Conservation (phyloP, 352 stramenopile species). For the Globisporangium paroecandrum region DNA sequence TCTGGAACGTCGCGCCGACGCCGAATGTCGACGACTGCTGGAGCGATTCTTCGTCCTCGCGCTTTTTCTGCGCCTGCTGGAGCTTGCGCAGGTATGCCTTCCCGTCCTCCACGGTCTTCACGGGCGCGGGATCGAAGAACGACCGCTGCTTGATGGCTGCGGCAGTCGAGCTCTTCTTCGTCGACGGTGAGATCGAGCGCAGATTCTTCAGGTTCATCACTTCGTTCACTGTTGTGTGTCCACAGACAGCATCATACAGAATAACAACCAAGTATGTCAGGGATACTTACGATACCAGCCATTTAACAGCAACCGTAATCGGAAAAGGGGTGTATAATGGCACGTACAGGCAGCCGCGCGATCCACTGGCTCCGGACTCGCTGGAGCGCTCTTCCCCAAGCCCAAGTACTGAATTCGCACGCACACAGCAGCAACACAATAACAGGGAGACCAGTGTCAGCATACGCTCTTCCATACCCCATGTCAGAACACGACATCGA, state of each 20-base stretch:
- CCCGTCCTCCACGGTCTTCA: conserved; percentile 70
- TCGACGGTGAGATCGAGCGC: conserved; percentile 38
- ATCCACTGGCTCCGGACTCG: conserved; percentile 19
- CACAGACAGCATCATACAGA: conserved; percentile 7
- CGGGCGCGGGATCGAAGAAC: conserved; percentile 66
- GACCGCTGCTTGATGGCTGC: conserved; percentile 31
- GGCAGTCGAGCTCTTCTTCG: conserved; percentile 29
- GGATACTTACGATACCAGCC: background rate
- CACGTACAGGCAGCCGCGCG: conserved; percentile 34
- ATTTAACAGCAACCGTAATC: background rate
- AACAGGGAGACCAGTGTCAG: background rate
- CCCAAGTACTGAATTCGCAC: conserved; percentile 31
- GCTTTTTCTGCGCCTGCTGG: conserved; percentile 47
- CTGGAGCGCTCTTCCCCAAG: conserved; percentile 12
- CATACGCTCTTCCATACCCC: background rate
- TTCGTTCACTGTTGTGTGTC: conserved; percentile 48
- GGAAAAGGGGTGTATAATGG: background rate
- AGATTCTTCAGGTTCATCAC: conserved; percentile 61
- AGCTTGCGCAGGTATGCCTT: conserved; percentile 70
- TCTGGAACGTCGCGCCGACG: conserved; percentile 44
- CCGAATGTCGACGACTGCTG: conserved; percentile 46
- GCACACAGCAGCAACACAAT: background rate
- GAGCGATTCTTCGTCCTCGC: conserved; percentile 43
- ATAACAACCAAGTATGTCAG: background rate
- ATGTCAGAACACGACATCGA: no score